Evolutionary conservation across 2,329 filamentous ascomycete species (phyloP), one percentile per base, ranked within the genome.

Genomic region (Trichoderma koningii): DNA sequence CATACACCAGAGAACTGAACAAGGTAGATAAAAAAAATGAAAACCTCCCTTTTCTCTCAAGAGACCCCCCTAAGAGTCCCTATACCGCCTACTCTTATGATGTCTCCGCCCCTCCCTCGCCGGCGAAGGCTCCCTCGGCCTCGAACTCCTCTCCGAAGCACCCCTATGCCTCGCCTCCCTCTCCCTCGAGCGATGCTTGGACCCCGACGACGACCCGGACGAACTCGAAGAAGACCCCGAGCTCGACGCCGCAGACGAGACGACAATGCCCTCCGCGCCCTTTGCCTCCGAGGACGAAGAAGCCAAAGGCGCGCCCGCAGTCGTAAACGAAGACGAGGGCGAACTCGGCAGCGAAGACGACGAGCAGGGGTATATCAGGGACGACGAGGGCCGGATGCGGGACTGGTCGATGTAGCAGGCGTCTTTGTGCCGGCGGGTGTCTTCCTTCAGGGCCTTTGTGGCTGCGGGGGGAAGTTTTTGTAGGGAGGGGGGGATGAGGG

Each of bases 341-440:
- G 59, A 55, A 2, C 41, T 6, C 41, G 59, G n/a, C 3, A 26
- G 14, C 10, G 55, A 19, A 3, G 55, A 19, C 9, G 55, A 14
- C 3, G 59, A 52, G 3, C 48, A 62, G 1, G 48, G 28, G 52
- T 56, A 50, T 3, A 41, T 28, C 3, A 63, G 21, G 26, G 52
- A 63, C 1, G 52, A 63, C 1, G 61, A 23, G 6, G 61, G 51
- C 30, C 52, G 61, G 44, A 55, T 50, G 4, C 57, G 60, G 7
- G 60, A 30, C 21, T 56, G 51, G 21, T 56, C 60, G 14, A 55
- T 55, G 44, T 55, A 63, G 51, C 42, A 63, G 42, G 50, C 21
- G 41, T 63, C 61, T n/a, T 63, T 63, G 52, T 63, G 52, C 17
- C 61, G 61, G 10, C 61, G 42, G 10, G 61, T 63, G 19, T 63